Percentiles rank a stretch among this genome's conserved stretches.
phyloP scores from a whole-genome alignment of 805 yeast genomes.

The Candida orba region DNA sequence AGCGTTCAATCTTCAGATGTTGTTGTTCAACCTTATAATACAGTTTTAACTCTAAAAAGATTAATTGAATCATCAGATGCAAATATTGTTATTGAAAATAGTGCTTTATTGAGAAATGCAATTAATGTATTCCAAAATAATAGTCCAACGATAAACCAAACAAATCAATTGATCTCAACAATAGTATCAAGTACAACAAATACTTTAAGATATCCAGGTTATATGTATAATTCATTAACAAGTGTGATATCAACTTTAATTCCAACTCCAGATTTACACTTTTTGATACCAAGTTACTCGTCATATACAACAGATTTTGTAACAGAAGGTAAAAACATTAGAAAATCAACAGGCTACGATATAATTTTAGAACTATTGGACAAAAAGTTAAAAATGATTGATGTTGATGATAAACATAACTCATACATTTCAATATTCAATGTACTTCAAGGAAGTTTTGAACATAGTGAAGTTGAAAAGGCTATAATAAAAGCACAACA shows the following conservation, averaged over 20 bases:
- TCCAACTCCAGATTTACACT: constrained; percentile 81
- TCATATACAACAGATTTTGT: constrained; percentile 72
- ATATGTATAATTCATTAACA: constrained; percentile 80
- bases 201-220: constrained; percentile 85
- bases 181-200: constrained; percentile 81
- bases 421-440: constrained; percentile 65
- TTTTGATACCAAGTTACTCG: constrained; percentile 62
- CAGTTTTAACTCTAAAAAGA: constrained; percentile 73
- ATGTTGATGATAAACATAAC: constrained; percentile 35
- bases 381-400: constrained; percentile 69
- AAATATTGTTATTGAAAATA: constrained; percentile 85
- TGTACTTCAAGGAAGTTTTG: constrained; percentile 54
- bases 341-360: constrained; percentile 76
- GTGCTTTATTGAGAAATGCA: constrained; percentile 70
- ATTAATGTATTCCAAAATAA: constrained; percentile 48
- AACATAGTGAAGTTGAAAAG: constrained; percentile 65
- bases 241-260: constrained; percentile 75
- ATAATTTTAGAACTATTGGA: constrained; percentile 76
- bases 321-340: constrained; percentile 48
- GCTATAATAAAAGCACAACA: constrained; percentile 58
- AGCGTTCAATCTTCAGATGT: constrained; percentile 82
- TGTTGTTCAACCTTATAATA: constrained; percentile 97
- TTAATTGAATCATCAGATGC: constrained; percentile 82
- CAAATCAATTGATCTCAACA: constrained; percentile 80
- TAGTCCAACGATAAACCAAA: constrained; percentile 56